Evolutionary conservation across 106 monocot species (phyloP), one percentile per base, ranked within the genome.

Genomic region (Dactylorhiza incarnata): DNA sequence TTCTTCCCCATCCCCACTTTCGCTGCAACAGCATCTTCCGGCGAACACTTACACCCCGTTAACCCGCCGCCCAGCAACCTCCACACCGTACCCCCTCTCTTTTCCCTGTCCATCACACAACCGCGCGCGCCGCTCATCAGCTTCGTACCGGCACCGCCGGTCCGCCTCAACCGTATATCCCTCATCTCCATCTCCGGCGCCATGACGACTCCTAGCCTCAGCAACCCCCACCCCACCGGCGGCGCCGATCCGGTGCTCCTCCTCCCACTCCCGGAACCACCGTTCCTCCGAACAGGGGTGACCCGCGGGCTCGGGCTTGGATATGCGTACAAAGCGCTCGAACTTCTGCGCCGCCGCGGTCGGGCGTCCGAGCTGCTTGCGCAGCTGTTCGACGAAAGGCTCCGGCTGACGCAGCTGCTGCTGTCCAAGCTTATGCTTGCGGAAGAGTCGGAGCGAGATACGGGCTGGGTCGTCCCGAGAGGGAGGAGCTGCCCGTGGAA

Each of bases 231-330:
- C 46, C 80, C 66, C n/a, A 49, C 9, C 43, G 84, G 47, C 22
- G 84, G 13, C 62, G 52, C 29, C 8, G 84, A 76, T 25, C 82
- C 74, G 2, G 81, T 49, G 81, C 87, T 79, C 73, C 59, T 67
- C 29, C 82, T 73, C 26, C 49, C 71, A 1, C 74, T 10, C 19
- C 46, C 59, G 16, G 22, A 10, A 22, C 20, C 5, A 11, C 72
- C 50, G 12, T 65, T 65, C 19, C 65, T 12, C 0, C 74, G 5
- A 13, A 14, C 17, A 7, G 72, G 29, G 47, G 79, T 77, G 37
- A 84, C 43, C 56, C 83, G 88, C 22, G 91, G 91, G 19, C 78
- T 80, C 37, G 91, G 91, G 78, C 88, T 91, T 4, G 91, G 91
- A 45, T 82, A 79, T 0, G 88, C 66, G 66, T 80, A 91, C 72